Evolutionary conservation across 1,284 basidiomycete species (phyloP), one percentile per base, ranked within the genome.

Genomic region (Sporisorium exsertum): DNA sequence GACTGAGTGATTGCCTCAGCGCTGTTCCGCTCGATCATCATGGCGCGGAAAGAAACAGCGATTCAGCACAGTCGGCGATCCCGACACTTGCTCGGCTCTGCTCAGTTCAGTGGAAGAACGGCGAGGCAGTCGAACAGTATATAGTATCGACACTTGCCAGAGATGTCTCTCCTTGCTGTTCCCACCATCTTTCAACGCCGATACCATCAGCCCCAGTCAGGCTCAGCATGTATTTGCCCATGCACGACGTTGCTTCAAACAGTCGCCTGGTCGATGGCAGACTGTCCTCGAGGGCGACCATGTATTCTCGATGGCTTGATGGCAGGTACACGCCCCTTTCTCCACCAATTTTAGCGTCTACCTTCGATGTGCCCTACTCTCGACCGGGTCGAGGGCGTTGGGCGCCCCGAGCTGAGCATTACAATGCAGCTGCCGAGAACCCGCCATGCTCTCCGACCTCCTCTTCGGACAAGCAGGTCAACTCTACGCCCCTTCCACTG

Each of bases 281-380:
- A 29, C 20, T 37, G 9, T 62, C 55, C 18, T 54, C 43, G 8
- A 51, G 55, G 46, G 49, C 42, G 3, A 43, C 35, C 7, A 50
- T 32, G 15, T 45, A 54, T 27, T 54, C 33, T 32, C 51, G 47
- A n/a, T 58, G 55, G 59, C 50, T 58, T 22, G 51, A 68, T n/a
- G 55, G 47, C 29, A 35, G 45, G 12, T 60, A 58, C 29, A 49
- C 35, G 27, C 47, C 49, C 15, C 51, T 45, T 13, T 20, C n/a
- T 29, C 58, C 49, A 6, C 55, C 51, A 1, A 12, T 37, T 6
- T 18, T 54, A 18, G n/a, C 40, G 6, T 50, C 57, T 37, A 1
- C 18, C 3, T 33, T 27, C 18, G 22, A 57, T n/a, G 32, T 4
- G 0, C 4, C 45, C 8, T 27, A 9, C 18, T 27, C 37, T 55